Conservation (phyloP, 2,329 filamentous ascomycete species). For the Metarhizium brunneum region DNA sequence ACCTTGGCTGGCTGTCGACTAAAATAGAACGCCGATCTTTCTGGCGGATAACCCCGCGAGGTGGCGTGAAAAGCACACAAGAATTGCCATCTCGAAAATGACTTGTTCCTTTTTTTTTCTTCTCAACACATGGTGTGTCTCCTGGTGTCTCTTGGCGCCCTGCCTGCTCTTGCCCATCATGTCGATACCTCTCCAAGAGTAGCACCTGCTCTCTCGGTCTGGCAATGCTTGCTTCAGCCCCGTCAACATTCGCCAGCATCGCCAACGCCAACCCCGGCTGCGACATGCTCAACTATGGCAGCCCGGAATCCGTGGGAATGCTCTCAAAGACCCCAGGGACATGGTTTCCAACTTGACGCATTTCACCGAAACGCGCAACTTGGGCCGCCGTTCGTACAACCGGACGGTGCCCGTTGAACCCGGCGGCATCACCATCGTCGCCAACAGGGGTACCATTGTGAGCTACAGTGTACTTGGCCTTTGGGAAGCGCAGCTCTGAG, state of each 20-base stretch:
- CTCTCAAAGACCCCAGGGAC: conserved; percentile 10
- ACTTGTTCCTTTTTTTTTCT: no score
- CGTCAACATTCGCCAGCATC: background rate
- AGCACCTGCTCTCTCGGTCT: background rate
- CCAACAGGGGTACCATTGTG: conserved; percentile 14
- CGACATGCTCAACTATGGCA: conserved; percentile 7
- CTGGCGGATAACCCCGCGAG: no score
- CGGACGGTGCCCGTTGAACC: conserved; percentile 14
- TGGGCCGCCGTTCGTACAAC: conserved; percentile 3
- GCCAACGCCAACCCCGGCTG: background rate
- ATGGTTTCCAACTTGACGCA: conserved; percentile 14
- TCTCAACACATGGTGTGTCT: background rate
- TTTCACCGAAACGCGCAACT: conserved; percentile 9
- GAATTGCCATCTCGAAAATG: no score
- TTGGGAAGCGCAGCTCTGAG: conserved; percentile 18
- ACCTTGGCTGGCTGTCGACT: no score
- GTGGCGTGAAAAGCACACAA: no score
- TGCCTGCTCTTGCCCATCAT: background rate
- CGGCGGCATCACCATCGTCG: conserved; percentile 13
- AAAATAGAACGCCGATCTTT: no score
- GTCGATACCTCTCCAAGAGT: background rate
- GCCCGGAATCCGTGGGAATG: conserved; percentile 21
- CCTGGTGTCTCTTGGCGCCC: background rate
- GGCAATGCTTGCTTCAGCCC: background rate
- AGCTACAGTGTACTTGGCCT: conserved; percentile 13